A percentile compares a stretch with the other conserved stretches of the same genome.
Evolutionary conservation across 2,329 filamentous ascomycete genomes (phyloP).

Genomic region (Blastomyces emzantsi): DNA sequence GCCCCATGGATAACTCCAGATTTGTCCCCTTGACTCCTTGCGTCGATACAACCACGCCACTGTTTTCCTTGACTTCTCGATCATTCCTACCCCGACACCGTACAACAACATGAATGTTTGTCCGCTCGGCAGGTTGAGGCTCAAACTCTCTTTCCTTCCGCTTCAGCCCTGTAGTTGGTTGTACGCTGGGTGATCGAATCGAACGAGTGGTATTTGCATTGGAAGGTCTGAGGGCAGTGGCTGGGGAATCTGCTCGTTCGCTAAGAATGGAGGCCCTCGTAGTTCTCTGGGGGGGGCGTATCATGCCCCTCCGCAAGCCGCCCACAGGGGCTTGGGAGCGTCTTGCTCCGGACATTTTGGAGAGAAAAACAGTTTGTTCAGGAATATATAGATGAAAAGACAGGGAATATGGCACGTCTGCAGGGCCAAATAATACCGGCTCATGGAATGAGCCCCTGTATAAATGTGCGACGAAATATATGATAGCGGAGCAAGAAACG

Average conservation of each 20-base stretch:
- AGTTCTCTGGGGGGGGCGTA: constrained; percentile 45
- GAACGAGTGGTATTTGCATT: constrained; percentile 30
- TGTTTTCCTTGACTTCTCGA: constrained; percentile 88
- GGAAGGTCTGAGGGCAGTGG: constrained; percentile 57
- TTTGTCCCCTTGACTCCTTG: constrained; percentile 79
- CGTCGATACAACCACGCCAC: constrained; percentile 79
- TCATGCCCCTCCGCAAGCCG: constrained; percentile 41
- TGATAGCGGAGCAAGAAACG: background rate
- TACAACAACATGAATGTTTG: constrained; percentile 96
- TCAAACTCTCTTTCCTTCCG: constrained; percentile 84
- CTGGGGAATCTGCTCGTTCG: constrained; percentile 57
- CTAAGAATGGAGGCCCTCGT: constrained; percentile 43
- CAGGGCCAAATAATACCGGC: background rate
- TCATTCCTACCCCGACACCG: constrained; percentile 88
- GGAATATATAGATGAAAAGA: background rate
- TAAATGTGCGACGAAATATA: background rate
- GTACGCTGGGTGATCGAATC: constrained; percentile 36
- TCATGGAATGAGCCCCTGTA: background rate
- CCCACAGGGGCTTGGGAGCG: constrained; percentile 21
- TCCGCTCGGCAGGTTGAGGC: constrained; percentile 43
- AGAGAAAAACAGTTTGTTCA: background rate
- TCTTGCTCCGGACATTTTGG: constrained; percentile 13
- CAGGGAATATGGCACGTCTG: background rate
- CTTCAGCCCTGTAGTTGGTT: constrained; percentile 55
- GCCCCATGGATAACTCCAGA: constrained; percentile 84